Base-by-base conservation (phyloP, 2,329 filamentous ascomycete genomes). In the Samsoniella hepiali region DNA sequence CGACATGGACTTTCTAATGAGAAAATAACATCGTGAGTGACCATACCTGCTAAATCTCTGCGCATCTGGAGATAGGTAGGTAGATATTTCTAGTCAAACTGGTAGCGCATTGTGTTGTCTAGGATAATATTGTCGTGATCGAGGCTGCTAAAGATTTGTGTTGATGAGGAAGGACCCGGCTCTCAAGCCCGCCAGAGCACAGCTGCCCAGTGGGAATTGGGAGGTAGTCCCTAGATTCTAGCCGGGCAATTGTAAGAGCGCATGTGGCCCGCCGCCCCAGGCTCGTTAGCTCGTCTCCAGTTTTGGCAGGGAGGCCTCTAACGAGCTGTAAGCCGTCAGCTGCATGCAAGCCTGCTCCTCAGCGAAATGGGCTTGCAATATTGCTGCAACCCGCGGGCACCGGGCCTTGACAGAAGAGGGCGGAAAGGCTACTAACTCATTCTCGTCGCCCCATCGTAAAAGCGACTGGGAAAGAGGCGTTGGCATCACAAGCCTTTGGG, bases 171-270 rank as follows among this genome's bases (percentile, higher is more conserved):
- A 22, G 22, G 22, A 22, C 22, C 22, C 1, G 22, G 22, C 22
- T 22, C 22, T 22, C 22, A 22, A 22, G 22, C 22, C 1, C 22
- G 22, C 38, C 11, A 44, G 15, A 44, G 27, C 36, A 42, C 22
- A 9, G 13, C 32, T 32, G 50, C 49, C 13, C 17, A 27, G 10
- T 22, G 10, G 7, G 49, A 9, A n/a, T 4, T 27, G 34, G 36
- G 53, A 22, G 36, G 17, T 10, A 32, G 34, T 42, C 3, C 15
- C 55, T 57, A 34, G 40, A 45, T 45, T 45, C 55, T 34, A 13
- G 54, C 17, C 29, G 55, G 55, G 55, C 40, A 57, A 57, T 47
- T 34, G 9, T 8, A 47, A 57, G 6, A 57, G 55, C 40, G 55
- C 40, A 22, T 36, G 55, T 47, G 55, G 55, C 38, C 29, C 36